Conservation (phyloP, 148 eudicot genomes). For the Silene conica region DNA sequence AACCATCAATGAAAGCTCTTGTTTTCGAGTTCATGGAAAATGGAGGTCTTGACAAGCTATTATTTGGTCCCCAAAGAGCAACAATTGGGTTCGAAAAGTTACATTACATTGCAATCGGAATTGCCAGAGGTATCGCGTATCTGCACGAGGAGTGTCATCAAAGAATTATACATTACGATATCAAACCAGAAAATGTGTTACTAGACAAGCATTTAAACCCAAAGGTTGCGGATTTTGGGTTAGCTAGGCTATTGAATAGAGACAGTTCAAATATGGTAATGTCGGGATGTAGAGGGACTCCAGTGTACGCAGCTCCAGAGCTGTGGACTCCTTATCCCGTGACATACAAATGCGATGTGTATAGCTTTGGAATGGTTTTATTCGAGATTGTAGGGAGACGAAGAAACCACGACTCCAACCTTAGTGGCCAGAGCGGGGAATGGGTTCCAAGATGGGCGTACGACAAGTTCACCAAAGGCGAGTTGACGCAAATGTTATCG, state of each 20-base stretch:
- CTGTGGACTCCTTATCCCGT: constrained; percentile 34
- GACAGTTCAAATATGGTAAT: constrained; percentile 26
- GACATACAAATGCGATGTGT: constrained; percentile 32
- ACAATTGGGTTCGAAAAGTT: constrained; percentile 9
- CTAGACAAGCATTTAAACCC: constrained; percentile 25
- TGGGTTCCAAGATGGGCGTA: constrained; percentile 33
- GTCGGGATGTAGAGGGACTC: constrained; percentile 30
- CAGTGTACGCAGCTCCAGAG: constrained; percentile 37
- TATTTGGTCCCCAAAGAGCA: constrained; percentile 8
- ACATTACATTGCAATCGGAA: constrained; percentile 27
- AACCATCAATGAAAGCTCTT: constrained; percentile 27
- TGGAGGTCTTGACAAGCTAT: constrained; percentile 22
- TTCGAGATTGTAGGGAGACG: constrained; percentile 31
- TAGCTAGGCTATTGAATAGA: constrained; percentile 24
- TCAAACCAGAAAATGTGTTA: constrained; percentile 31
- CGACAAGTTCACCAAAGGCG: constrained; percentile 17
- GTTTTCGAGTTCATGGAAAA: constrained; percentile 34
- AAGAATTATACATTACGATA: constrained; percentile 31
- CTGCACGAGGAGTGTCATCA: constrained; percentile 31
- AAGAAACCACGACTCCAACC: constrained; percentile 21
- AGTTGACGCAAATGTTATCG: constrained; percentile 21
- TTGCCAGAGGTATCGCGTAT: constrained; percentile 30
- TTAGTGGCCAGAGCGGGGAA: constrained; percentile 23
- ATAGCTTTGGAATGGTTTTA: constrained; percentile 33
- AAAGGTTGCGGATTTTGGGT: constrained; percentile 31